Evolutionary conservation across 2,329 filamentous ascomycete species (phyloP).

Genomic region (Alternaria brassicicola): DNA sequence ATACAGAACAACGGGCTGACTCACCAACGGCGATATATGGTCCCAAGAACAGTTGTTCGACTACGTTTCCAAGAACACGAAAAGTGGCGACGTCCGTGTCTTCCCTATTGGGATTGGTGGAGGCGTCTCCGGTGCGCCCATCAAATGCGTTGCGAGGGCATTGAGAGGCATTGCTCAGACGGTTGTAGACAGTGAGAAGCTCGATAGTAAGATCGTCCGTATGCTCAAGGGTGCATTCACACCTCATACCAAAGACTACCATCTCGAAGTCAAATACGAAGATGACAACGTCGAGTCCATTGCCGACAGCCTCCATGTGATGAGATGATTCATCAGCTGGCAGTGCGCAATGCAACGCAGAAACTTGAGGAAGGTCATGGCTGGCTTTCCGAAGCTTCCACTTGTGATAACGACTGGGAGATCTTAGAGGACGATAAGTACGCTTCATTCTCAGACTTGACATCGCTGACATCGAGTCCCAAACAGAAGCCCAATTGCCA

Average conservation of each 20-base stretch:
- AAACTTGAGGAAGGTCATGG: conserved; percentile 13
- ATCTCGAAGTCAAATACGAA: conserved; percentile 12
- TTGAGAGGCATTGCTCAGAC: conserved; percentile 10
- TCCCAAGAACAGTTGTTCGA: background rate
- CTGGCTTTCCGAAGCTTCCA: conserved; percentile 2
- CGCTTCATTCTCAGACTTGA: background rate
- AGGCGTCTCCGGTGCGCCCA: conserved; percentile 4
- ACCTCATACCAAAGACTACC: conserved; percentile 6
- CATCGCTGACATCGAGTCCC: background rate
- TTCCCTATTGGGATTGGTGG: conserved; percentile 10
- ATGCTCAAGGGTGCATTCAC: conserved; percentile 16
- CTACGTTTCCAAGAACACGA: background rate
- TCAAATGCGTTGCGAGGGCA: conserved; percentile 11
- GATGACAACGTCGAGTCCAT: conserved; percentile 6
- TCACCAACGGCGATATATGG: conserved; percentile 12
- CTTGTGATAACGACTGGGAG: conserved; percentile 2
- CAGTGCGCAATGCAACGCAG: conserved; percentile 5
- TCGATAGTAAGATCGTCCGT: conserved; percentile 10
- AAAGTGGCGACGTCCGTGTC: conserved; percentile 2
- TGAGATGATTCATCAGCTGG: conserved; percentile 12
- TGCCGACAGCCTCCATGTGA: conserved; percentile 5
- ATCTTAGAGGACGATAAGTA: background rate
- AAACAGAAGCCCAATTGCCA: background rate
- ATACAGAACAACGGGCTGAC: background rate
- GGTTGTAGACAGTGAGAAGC: conserved; percentile 6